Conservation (phyloP, 352 stramenopile species). For the Globisporangium okanoganense region DNA sequence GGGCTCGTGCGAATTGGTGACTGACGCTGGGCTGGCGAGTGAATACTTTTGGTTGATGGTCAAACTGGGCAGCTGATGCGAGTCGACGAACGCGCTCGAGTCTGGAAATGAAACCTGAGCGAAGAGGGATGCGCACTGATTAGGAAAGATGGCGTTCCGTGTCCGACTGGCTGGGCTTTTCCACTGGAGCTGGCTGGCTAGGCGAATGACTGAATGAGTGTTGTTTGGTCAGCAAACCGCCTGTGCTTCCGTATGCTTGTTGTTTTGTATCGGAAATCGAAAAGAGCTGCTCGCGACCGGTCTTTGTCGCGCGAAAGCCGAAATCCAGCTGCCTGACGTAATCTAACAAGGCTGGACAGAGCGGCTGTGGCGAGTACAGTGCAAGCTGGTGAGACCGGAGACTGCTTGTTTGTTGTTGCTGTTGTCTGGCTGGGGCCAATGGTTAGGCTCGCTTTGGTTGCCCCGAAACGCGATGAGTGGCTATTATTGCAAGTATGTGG, state of each 20-base stretch:
- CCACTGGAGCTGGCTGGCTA: neutral
- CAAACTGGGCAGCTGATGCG: neutral
- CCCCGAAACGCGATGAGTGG: neutral
- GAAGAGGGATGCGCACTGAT: constrained; percentile 4
- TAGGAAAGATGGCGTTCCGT: neutral
- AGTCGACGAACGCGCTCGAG: constrained; percentile 6
- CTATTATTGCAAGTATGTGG: too few relatives aligned
- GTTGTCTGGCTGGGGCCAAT: neutral
- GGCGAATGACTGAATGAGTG: neutral
- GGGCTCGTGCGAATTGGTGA: constrained; percentile 4
- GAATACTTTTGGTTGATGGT: neutral
- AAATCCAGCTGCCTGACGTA: constrained; percentile 10
- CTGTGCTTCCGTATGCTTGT: neutral
- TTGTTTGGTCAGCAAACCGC: too few relatives aligned
- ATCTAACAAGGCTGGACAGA: constrained; percentile 5
- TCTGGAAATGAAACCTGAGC: constrained; percentile 9
- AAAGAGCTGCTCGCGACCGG: neutral
- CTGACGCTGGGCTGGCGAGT: neutral
- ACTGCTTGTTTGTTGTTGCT: neutral
- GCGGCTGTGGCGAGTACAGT: neutral
- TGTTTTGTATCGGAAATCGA: neutral
- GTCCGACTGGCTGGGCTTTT: constrained; percentile 8
- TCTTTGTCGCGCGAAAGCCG: neutral
- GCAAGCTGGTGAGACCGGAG: neutral
- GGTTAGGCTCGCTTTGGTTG: neutral